Conservation (phyloP, 352 stramenopile genomes). For the Elongisporangium prolatum region DNA sequence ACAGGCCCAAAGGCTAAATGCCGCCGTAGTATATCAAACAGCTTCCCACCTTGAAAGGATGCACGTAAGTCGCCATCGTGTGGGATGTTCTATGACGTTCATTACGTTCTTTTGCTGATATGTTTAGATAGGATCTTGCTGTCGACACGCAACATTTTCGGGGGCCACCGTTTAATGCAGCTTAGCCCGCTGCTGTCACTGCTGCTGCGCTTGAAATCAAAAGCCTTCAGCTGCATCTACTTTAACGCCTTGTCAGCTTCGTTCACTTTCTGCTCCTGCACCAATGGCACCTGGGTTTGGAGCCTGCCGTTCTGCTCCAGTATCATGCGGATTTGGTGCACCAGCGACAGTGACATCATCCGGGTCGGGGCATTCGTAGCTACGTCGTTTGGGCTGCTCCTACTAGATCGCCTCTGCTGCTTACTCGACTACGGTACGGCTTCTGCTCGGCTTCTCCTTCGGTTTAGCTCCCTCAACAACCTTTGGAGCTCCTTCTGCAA, state of each 20-base stretch:
- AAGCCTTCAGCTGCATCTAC: slow-evolving; percentile 21
- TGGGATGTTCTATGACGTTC: no score
- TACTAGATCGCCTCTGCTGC: slow-evolving; percentile 5
- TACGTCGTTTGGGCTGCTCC: slow-evolving; percentile 14
- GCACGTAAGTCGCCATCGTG: no score
- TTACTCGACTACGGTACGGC: not conserved
- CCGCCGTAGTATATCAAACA: no score
- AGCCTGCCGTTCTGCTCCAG: slow-evolving; percentile 6
- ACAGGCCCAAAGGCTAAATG: no score
- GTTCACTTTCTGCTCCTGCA: slow-evolving; percentile 29
- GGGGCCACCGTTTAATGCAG: slow-evolving; percentile 21
- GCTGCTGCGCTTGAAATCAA: slow-evolving; percentile 21
- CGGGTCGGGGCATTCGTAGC: slow-evolving; percentile 1
- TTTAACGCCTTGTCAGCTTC: slow-evolving; percentile 19
- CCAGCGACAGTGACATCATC: slow-evolving; percentile 3
- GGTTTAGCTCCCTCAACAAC: slow-evolving; percentile 6
- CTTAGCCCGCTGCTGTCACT: slow-evolving; percentile 11
- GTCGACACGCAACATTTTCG: no score
- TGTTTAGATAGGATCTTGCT: no score
- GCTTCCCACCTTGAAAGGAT: no score
- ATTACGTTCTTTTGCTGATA: no score
- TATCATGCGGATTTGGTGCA: slow-evolving; percentile 8
- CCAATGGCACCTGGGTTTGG: slow-evolving; percentile 17
- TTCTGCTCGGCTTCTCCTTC: slow-evolving; percentile 30
- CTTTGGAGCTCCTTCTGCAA: slow-evolving; percentile 16